phyloP scores from a whole-genome alignment of 2,329 filamentous ascomycete species.

The Fusarium beomiforme region DNA sequence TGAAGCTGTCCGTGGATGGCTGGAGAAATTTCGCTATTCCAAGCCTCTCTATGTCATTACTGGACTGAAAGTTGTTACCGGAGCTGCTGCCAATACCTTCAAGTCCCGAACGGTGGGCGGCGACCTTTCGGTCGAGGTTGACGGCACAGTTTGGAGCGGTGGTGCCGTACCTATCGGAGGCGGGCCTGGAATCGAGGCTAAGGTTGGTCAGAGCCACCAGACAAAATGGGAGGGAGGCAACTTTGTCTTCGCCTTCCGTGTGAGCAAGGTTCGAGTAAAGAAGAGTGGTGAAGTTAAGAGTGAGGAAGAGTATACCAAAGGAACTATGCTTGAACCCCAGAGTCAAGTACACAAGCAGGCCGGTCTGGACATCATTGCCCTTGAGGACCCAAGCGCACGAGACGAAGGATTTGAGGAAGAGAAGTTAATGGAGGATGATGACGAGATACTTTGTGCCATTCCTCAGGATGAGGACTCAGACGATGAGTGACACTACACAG shows the following conservation, averaged over 20 bases:
- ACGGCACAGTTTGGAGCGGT: not conserved
- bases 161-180: not conserved
- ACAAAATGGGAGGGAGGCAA: slow-evolving; percentile 11
- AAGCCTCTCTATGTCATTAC: slow-evolving; percentile 27
- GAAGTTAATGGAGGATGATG: slow-evolving; percentile 1
- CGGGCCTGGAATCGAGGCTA: not conserved
- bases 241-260: slow-evolving; percentile 24
- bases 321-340: not conserved
- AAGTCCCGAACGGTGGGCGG: not conserved
- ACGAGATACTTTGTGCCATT: not conserved
- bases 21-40: not conserved
- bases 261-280: not conserved
- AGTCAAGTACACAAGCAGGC: not conserved
- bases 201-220: not conserved
- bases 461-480: not conserved
- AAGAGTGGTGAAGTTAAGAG: not conserved
- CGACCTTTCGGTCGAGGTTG: not conserved
- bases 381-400: not conserved
- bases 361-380: not conserved
- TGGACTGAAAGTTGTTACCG: slow-evolving; percentile 7
- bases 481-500: not conserved
- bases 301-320: not conserved
- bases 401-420: slow-evolving; percentile 8
- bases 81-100: not conserved
- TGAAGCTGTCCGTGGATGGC: not conserved